phyloP scores from a whole-genome alignment of 2,329 filamentous ascomycete species.

The Cadophora malorum region DNA sequence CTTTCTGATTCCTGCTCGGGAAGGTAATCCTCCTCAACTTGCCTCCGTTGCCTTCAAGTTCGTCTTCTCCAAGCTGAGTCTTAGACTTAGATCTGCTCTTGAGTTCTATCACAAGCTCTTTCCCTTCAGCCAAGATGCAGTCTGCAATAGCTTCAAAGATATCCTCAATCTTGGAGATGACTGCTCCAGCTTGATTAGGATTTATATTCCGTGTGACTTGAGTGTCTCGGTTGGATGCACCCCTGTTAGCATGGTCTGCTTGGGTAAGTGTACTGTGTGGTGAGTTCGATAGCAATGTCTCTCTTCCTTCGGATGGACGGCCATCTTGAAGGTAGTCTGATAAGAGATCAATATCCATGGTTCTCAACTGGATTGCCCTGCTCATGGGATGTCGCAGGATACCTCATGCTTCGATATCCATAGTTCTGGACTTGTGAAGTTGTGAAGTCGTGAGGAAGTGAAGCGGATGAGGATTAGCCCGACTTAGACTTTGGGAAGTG shows the following conservation, averaged over 20 bases:
- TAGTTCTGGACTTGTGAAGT: not conserved
- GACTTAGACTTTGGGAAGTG: not conserved
- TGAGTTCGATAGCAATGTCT: constrained; percentile 20
- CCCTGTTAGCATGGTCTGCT: not conserved
- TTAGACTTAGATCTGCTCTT: constrained; percentile 44
- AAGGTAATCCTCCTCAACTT: constrained; percentile 47
- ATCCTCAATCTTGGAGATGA: constrained; percentile 60
- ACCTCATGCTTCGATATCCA: not conserved
- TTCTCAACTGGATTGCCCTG: not conserved
- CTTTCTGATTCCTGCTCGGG: constrained; percentile 54
- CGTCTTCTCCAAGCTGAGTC: not conserved
- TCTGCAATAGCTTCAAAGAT: constrained; percentile 60
- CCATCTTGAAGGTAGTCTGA: constrained; percentile 24
- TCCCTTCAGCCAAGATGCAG: constrained; percentile 52
- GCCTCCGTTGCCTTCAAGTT: constrained; percentile 3
- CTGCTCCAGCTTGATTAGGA: constrained; percentile 40
- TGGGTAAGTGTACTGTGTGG: constrained; percentile 12
- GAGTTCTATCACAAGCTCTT: constrained; percentile 56
- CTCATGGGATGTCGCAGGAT: too few species aligned
- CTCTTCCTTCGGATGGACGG: not conserved
- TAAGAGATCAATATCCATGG: constrained; percentile 35
- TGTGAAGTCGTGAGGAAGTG: not conserved
- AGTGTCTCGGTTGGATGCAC: not conserved
- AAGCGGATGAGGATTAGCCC: not conserved
- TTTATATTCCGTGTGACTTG: not conserved